Percentiles rank a stretch among this genome's conserved stretches.
phyloP scores from a whole-genome alignment of 1,139 yeast species.

The Pneumocystis carinii region DNA sequence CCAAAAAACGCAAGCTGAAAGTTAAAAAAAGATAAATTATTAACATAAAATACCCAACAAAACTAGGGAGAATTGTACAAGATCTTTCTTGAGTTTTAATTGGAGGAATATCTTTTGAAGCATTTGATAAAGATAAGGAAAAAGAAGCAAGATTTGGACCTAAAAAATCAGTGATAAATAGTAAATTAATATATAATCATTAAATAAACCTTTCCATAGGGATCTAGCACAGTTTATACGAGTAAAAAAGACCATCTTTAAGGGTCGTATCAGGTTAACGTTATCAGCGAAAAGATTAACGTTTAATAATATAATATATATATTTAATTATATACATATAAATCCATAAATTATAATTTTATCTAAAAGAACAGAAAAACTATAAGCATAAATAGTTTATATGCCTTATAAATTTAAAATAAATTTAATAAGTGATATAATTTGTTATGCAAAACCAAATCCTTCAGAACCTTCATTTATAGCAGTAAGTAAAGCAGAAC shows the following conservation, averaged over 20 bases:
- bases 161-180: constrained; percentile 17
- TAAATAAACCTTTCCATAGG: constrained; percentile 51
- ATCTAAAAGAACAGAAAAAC: not conserved
- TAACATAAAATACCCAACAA: constrained; percentile 58
- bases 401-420: not conserved
- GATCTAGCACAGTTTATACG: constrained; percentile 31
- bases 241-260: not conserved
- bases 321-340: not conserved
- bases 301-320: too few relatives aligned
- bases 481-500: constrained; percentile 70
- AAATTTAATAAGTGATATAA: not conserved
- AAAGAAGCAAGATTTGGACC: constrained; percentile 92
- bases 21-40: not conserved
- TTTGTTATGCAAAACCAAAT: constrained; percentile 57
- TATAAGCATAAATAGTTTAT: not conserved
- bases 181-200: not conserved
- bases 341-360: not conserved
- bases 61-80: constrained; percentile 87
- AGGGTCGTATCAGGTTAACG: not conserved
- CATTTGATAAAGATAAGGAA: constrained; percentile 56
- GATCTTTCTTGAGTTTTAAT: constrained; percentile 88
- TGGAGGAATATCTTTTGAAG: constrained; percentile 64
- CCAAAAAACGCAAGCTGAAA: constrained; percentile 40
- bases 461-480: constrained; percentile 95
- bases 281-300: not conserved